phyloP scores from a whole-genome alignment of 2,329 filamentous ascomycete species.

The Gyromitra esculenta region DNA sequence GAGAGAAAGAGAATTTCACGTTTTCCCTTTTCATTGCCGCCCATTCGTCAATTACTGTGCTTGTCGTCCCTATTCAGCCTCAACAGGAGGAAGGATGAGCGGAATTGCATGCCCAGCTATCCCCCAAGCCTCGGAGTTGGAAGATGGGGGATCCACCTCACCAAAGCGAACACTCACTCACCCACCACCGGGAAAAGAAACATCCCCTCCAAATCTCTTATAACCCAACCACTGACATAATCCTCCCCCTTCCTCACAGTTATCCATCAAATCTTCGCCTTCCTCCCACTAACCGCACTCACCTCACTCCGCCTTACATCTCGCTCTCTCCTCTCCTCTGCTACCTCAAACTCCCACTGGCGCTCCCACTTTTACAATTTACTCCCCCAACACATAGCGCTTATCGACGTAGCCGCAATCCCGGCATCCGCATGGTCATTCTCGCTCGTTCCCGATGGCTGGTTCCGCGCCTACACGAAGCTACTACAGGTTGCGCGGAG shows the following conservation, averaged over 20 bases:
- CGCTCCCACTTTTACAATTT: conserved; percentile 38
- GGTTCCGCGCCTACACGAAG: conserved; percentile 51
- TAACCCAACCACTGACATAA: neutral
- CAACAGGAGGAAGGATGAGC: neutral
- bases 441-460: conserved; percentile 48
- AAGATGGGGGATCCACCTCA: neutral
- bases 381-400: conserved; percentile 34
- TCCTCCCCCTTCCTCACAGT: conserved; percentile 29
- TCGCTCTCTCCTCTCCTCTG: conserved; percentile 29
- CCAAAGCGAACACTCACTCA: neutral
- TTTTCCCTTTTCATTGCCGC: neutral
- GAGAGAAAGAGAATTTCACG: neutral
- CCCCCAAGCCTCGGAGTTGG: neutral
- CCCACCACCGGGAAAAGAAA: neutral
- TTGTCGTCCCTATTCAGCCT: neutral
- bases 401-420: conserved; percentile 42
- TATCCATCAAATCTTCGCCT: conserved; percentile 53
- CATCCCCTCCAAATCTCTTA: neutral
- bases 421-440: conserved; percentile 45
- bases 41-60: neutral
- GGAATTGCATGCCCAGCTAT: neutral
- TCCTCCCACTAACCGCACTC: conserved; percentile 44
- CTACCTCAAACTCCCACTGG: conserved; percentile 53
- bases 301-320: conserved; percentile 41
- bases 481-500: conserved; percentile 31